A percentile compares a stretch with the other conserved stretches of the same genome.
These are phyloP conservation scores for Rubroshorea leprosula DNA, from an alignment of 345 rosid species.

Conservation along the genomic window DNA sequence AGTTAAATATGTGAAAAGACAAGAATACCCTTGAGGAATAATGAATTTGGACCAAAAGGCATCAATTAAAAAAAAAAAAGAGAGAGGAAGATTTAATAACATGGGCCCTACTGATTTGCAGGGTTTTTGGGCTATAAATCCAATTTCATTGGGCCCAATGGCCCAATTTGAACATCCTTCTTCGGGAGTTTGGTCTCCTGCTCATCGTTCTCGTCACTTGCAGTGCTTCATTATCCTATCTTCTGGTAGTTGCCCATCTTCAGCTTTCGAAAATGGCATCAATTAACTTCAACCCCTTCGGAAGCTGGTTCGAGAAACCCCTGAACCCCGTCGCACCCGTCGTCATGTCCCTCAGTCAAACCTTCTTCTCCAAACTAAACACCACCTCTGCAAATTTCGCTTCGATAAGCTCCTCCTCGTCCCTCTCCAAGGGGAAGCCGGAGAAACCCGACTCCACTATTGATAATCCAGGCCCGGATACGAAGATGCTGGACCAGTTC, in stretches of 20 bases:
- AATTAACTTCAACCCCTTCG: conserved; percentile 71
- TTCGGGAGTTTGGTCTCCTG: too few relatives aligned
- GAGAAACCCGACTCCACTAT: conserved; percentile 30
- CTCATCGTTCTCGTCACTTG: too few relatives aligned
- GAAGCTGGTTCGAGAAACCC: conserved; percentile 72
- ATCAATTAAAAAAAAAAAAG: too few relatives aligned
- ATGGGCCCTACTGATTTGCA: too few relatives aligned
- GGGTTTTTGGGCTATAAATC: too few relatives aligned
- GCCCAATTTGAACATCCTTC: too few relatives aligned
- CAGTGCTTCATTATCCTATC: too few relatives aligned
- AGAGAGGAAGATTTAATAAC: too few relatives aligned
- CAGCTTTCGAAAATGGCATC: conserved; percentile 45
- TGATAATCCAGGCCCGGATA: conserved; percentile 35
- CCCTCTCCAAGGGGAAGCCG: conserved; percentile 17
- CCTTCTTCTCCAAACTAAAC: conserved; percentile 9
- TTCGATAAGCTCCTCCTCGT: conserved; percentile 42
- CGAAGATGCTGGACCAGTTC: conserved; percentile 50
- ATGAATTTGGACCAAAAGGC: too few relatives aligned
- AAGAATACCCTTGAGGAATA: too few relatives aligned
- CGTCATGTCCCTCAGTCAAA: conserved; percentile 30
- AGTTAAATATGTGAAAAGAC: too few relatives aligned
- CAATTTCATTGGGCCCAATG: too few relatives aligned
- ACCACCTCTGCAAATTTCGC: conserved; percentile 41
- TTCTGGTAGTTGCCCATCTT: neutral
- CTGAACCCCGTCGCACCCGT: conserved; percentile 51